Base-by-base conservation (phyloP, 2,329 filamentous ascomycete genomes). In the Ophidiomyces ophidiicola region DNA sequence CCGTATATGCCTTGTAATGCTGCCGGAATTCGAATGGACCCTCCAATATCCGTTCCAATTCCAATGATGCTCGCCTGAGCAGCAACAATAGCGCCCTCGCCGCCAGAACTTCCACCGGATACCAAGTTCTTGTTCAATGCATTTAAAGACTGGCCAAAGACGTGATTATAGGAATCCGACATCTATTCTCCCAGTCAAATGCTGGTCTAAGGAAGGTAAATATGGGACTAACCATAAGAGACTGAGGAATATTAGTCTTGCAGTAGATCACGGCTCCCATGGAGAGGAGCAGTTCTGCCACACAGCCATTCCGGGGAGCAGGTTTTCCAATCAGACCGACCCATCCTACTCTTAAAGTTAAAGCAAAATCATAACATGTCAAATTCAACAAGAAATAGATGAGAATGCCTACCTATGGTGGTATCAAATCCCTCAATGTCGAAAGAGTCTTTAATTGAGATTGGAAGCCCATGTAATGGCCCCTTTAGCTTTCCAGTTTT, bases 341-440 rank as follows among this genome's bases (percentile, higher is more conserved):
- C 36, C 48, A 41, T 26, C 39, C 38, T 44, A 24, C 30, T 12
- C n/a, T n/a, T n/a, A n/a, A n/a, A n/a, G n/a, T n/a, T n/a, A n/a
- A n/a, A n/a, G n/a, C n/a, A n/a, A n/a, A 19, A 34, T 34, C 8
- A 17, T 19, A 34, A 17, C 25, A 4, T 28, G 25, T 21, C n/a
- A 12, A 28, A 12, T 15, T 32, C n/a, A 36, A 15, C 11, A 14
- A 11, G 15, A 33, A 24, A 15, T 3, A 20, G 18, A 15, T 14
- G 2, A 32, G 23, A n/a, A 24, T 37, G 26, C 42, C 18, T 32
- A 12, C 46, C 48, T 7, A 46, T 11, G 2, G 46, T 82, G 42
- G 78, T 73, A 51, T 84, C 90, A 30, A 93, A 71, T 10, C 74
- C 73, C 64, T 98, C 88, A 15, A 92, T 82, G 49, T 94, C 85